Conservation (phyloP, 768 basidiomycete species). For the Dioszegia aurantiaca region DNA sequence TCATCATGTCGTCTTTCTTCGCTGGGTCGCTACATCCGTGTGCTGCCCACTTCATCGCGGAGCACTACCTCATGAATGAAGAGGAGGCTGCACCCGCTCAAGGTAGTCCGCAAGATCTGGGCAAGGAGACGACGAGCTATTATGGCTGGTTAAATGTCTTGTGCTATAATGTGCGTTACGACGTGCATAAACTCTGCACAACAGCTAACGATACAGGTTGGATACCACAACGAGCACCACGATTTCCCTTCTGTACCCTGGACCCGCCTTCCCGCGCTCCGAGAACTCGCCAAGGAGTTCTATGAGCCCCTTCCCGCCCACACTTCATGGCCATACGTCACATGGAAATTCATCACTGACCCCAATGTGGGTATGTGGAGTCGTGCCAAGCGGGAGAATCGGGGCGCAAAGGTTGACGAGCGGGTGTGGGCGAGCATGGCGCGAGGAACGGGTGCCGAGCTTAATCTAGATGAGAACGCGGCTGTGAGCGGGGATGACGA, state of each 20-base stretch:
- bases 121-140: slow-evolving; percentile 95
- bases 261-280: slow-evolving; percentile 83
- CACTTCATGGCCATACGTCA: slow-evolving; percentile 91
- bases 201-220: slow-evolving; percentile 61
- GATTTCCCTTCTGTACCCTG: slow-evolving; percentile 96
- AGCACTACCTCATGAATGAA: slow-evolving; percentile 71
- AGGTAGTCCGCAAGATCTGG: slow-evolving; percentile 54
- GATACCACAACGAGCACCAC: slow-evolving; percentile 99
- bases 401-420: slow-evolving; percentile 42
- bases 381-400: slow-evolving; percentile 66
- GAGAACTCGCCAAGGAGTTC: slow-evolving; percentile 80
- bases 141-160: slow-evolving; percentile 86
- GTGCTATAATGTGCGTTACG: slow-evolving; percentile 77
- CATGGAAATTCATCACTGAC: slow-evolving; percentile 88
- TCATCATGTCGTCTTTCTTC: slow-evolving; percentile 87
- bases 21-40: slow-evolving; percentile 94
- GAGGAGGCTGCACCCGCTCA: neutral
- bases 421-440: slow-evolving; percentile 44
- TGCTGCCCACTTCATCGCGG: slow-evolving; percentile 96
- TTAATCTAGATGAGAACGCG: slow-evolving; percentile 15
- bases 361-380: slow-evolving; percentile 82
- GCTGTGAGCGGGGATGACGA: slow-evolving; percentile 29
- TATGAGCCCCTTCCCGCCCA: slow-evolving; percentile 86
- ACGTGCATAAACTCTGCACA: slow-evolving; percentile 1
- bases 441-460: slow-evolving; percentile 2